Percentiles rank a stretch among this genome's conserved stretches.
phyloP scores from a whole-genome alignment of 768 basidiomycete genomes.

The Leccinum uliginosum region DNA sequence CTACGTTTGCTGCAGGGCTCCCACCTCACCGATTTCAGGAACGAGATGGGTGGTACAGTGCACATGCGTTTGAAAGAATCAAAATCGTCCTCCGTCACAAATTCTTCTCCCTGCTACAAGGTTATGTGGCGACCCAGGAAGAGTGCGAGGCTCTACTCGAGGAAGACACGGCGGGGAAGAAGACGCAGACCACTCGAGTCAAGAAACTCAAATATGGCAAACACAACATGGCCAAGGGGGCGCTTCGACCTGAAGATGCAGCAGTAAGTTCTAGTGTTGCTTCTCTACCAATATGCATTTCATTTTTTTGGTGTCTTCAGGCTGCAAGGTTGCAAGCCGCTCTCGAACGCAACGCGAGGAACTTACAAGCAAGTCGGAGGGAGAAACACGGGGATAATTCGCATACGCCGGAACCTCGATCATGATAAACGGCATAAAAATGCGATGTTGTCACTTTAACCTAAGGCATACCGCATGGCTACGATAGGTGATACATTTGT shows the following conservation, averaged over 20 bases:
- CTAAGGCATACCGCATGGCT: conserved; percentile 16
- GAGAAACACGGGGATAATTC: conserved; percentile 21
- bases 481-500: conserved; percentile 21
- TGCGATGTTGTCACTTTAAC: conserved; percentile 8
- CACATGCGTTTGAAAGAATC: conserved; percentile 74
- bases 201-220: conserved; percentile 63
- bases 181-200: conserved; percentile 36
- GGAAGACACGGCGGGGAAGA: conserved; percentile 27
- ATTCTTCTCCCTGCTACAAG: conserved; percentile 73
- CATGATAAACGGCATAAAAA: conserved; percentile 3
- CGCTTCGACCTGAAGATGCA: conserved; percentile 75
- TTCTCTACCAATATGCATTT: neutral
- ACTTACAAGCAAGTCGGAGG: conserved; percentile 25
- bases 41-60: conserved; percentile 87
- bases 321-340: conserved; percentile 66
- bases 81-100: conserved; percentile 83
- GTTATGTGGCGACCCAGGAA: conserved; percentile 65
- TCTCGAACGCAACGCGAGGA: conserved; percentile 43
- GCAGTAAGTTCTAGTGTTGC: conserved; percentile 46
- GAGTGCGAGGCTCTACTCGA: conserved; percentile 66
- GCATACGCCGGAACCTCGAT: conserved; percentile 17
- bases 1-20: neutral
- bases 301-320: conserved; percentile 31
- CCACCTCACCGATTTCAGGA: conserved; percentile 40
- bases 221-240: conserved; percentile 88